Percentiles rank a stretch among this genome's conserved stretches.
Evolutionary conservation across 768 basidiomycete genomes (phyloP).

Genomic region (Agaricus sinodeliciosus): DNA sequence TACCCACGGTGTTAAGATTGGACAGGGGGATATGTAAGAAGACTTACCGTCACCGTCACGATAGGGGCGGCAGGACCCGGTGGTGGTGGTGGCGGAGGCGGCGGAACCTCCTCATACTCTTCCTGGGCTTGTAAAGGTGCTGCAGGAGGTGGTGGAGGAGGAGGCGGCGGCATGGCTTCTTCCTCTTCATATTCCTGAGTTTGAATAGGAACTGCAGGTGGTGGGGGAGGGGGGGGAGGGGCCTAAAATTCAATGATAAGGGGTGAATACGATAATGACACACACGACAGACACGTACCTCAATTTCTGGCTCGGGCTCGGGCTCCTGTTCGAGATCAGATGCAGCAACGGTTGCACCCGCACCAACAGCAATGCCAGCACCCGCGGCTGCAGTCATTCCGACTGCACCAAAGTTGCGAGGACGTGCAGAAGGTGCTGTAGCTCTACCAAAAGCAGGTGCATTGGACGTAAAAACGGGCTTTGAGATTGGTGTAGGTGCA

Average conservation of each 20-base stretch:
- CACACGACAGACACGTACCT: constrained; percentile 15
- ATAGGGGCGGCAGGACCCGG: constrained; percentile 42
- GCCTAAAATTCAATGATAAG: constrained; percentile 14
- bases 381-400: constrained; percentile 22
- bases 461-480: constrained; percentile 35
- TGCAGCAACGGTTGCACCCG: constrained; percentile 21
- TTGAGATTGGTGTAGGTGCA: constrained; percentile 24
- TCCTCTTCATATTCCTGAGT: constrained; percentile 17
- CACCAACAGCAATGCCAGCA: constrained; percentile 26
- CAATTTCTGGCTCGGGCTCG: constrained; percentile 12
- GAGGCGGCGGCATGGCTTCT: constrained; percentile 28
- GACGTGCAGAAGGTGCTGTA: constrained; percentile 26
- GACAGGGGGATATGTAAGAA: not conserved
- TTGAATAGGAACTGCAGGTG: constrained; percentile 29
- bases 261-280: constrained; percentile 1
- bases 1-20: constrained; percentile 15
- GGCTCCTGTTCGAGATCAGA: constrained; percentile 22
- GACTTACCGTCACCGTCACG: constrained; percentile 22
- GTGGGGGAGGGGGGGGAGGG: constrained; percentile 27
- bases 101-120: constrained; percentile 15
- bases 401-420: constrained; percentile 38
- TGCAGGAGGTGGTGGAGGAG: constrained; percentile 29
- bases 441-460: constrained; percentile 43
- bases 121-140: constrained; percentile 22
- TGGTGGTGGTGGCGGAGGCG: constrained; percentile 41